A percentile compares a stretch with the other conserved stretches of the same genome.
Conservation (phyloP, 805 yeast species). For the Metschnikowia continentalis region DNA sequence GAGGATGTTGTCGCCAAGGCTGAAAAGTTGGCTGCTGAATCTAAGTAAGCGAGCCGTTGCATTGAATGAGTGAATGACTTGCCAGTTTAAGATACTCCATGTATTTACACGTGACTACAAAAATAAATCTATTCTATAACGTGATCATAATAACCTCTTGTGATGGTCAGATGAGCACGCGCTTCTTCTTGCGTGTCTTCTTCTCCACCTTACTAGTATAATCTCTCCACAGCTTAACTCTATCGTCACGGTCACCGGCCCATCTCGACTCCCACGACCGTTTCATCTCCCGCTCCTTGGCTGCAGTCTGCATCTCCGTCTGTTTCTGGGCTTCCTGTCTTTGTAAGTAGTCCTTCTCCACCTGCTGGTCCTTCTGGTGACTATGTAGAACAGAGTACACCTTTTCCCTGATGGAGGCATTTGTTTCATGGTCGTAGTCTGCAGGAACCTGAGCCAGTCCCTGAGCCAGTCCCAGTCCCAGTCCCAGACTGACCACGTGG, state of each 20-base stretch:
- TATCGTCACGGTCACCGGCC: constrained; percentile 56
- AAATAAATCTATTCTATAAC: constrained; percentile 15
- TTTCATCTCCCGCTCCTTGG: constrained; percentile 27
- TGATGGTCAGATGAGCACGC: constrained; percentile 19
- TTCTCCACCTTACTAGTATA: constrained; percentile 43
- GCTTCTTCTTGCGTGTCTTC: constrained; percentile 43
- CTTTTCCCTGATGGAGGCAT: constrained; percentile 25
- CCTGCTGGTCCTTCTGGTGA: constrained; percentile 25
- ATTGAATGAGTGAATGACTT: constrained; percentile 20
- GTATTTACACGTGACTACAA: constrained; percentile 18
- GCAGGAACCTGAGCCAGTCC: background rate
- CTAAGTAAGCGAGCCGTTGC: constrained; percentile 47
- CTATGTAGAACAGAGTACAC: constrained; percentile 45
- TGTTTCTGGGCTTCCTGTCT: constrained; percentile 25
- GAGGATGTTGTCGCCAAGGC: constrained; percentile 98
- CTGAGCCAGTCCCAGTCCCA: too few species aligned
- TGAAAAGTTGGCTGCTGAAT: constrained; percentile 95
- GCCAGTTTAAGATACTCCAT: constrained; percentile 17
- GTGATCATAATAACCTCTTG: background rate
- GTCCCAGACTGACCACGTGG: constrained; percentile 1
- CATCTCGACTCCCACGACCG: constrained; percentile 42
- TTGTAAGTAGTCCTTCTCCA: constrained; percentile 24
- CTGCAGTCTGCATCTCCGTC: constrained; percentile 30
- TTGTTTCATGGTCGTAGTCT: constrained; percentile 24
- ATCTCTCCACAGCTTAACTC: constrained; percentile 59